A percentile compares a stretch with the other conserved stretches of the same genome.
phyloP scores from a whole-genome alignment of 2,329 filamentous ascomycete species.

The Colletotrichum plurivorum region DNA sequence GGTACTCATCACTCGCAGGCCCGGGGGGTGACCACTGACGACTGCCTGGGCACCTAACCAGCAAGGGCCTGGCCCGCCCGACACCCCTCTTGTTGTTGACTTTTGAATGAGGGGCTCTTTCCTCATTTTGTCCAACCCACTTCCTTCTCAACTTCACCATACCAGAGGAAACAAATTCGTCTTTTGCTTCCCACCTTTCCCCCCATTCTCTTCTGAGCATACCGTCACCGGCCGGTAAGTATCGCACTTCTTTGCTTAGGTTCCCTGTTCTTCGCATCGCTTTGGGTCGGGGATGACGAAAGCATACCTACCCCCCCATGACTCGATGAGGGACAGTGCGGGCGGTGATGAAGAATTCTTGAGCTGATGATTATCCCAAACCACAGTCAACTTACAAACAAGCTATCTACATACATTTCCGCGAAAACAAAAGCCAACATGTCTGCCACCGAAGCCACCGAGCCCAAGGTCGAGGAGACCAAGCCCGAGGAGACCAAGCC shows the following conservation, averaged over 20 bases:
- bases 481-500: slow-evolving; percentile 54
- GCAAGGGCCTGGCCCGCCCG: slow-evolving; percentile 40
- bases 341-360: slow-evolving; percentile 26
- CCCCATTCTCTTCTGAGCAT: slow-evolving; percentile 33
- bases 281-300: slow-evolving; percentile 17
- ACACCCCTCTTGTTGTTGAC: slow-evolving; percentile 41
- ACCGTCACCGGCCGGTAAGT: slow-evolving; percentile 35
- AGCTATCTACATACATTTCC: background rate
- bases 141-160: slow-evolving; percentile 36
- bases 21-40: slow-evolving; percentile 22
- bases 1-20: slow-evolving; percentile 9
- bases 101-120: slow-evolving; percentile 43
- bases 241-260: background rate
- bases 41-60: slow-evolving; percentile 37
- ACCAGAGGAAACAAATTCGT: slow-evolving; percentile 37
- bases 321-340: slow-evolving; percentile 36
- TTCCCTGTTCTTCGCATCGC: slow-evolving; percentile 7
- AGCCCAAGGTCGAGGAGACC: slow-evolving; percentile 69
- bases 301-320: slow-evolving; percentile 2
- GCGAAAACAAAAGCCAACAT: slow-evolving; percentile 52
- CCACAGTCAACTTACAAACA: slow-evolving; percentile 23
- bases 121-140: slow-evolving; percentile 42
- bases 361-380: slow-evolving; percentile 30
- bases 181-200: slow-evolving; percentile 37
- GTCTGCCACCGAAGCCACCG: slow-evolving; percentile 65